phyloP scores from a whole-genome alignment of 2,329 filamentous ascomycete genomes.

The Colletotrichum sp. region DNA sequence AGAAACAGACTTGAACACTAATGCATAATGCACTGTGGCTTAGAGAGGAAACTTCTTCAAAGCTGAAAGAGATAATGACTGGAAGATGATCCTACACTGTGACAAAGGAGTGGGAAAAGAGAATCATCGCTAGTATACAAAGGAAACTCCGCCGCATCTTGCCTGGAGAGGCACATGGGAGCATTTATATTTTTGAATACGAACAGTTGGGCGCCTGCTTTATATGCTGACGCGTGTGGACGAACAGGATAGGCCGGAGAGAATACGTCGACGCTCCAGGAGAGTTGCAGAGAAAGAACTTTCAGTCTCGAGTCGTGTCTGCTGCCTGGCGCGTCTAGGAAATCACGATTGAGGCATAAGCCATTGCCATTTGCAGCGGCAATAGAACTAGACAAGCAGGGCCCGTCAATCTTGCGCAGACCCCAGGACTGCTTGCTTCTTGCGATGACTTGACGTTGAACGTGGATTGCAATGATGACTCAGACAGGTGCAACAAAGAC shows the following conservation, averaged over 20 bases:
- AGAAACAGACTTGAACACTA: too few species aligned
- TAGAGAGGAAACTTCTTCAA: too few species aligned
- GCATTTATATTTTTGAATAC: too few species aligned
- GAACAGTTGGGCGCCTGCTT: too few species aligned
- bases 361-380: not conserved
- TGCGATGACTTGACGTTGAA: not conserved
- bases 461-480: not conserved
- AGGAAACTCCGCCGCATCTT: too few species aligned
- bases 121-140: too few species aligned
- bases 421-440: not conserved
- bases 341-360: not conserved
- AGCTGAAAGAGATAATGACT: too few species aligned
- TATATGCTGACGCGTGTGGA: not conserved
- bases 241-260: not conserved
- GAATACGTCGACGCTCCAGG: not conserved
- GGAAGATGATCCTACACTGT: too few species aligned
- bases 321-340: not conserved
- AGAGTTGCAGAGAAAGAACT: not conserved
- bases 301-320: not conserved
- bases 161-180: too few species aligned
- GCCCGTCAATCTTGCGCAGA: not conserved
- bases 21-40: too few species aligned
- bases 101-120: too few species aligned
- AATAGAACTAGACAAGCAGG: not conserved
- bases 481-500: not conserved